Evolutionary conservation across 768 basidiomycete species (phyloP).

Genomic region (Coprinellus micaceus): DNA sequence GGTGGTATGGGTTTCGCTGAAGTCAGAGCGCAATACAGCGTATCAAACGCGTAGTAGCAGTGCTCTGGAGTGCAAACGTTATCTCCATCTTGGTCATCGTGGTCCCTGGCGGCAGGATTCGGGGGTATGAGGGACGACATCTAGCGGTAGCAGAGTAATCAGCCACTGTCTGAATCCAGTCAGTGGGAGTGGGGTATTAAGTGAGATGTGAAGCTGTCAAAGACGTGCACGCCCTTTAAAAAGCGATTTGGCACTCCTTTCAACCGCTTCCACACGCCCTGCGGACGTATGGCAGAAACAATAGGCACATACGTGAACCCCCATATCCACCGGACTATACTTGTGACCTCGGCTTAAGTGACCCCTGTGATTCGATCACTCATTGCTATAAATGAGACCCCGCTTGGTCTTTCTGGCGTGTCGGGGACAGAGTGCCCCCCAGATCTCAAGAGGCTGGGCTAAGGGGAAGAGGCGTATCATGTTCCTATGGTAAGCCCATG

Average conservation of each 20-base stretch:
- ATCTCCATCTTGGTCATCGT: conserved; percentile 27
- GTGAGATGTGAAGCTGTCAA: neutral
- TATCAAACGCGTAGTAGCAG: conserved; percentile 79
- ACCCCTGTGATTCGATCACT: neutral
- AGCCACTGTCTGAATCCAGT: neutral
- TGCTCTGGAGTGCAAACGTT: conserved; percentile 66
- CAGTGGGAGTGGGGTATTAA: neutral
- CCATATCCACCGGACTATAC: neutral
- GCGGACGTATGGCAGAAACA: neutral
- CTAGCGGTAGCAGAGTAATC: conserved; percentile 10
- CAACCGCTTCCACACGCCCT: neutral
- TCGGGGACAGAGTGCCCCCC: neutral
- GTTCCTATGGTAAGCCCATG: neutral
- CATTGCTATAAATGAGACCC: neutral
- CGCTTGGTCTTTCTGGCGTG: neutral
- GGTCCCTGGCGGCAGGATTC: conserved; percentile 39
- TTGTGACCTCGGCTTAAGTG: neutral
- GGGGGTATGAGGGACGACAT: conserved; percentile 56
- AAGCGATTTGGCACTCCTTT: neutral
- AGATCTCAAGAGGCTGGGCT: neutral
- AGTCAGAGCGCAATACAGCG: conserved; percentile 74
- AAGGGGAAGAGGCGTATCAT: conserved; percentile 13
- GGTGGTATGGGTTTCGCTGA: conserved; percentile 53
- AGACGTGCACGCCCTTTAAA: neutral
- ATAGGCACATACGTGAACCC: neutral